A percentile compares a stretch with the other conserved stretches of the same genome.
Conservation (phyloP, 257 asterid genomes). For the Solanum chiquidenum region DNA sequence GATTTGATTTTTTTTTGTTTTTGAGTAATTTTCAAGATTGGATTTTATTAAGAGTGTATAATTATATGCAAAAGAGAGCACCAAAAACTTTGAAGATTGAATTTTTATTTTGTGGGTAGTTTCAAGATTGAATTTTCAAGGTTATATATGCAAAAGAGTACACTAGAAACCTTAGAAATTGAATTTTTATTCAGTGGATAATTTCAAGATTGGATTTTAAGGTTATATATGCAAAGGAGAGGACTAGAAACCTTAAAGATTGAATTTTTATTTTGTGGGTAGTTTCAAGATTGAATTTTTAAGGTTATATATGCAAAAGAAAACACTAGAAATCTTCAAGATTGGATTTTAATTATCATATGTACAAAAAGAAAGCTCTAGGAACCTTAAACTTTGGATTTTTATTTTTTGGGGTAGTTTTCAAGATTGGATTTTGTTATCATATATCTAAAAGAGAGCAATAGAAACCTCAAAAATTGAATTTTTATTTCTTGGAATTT, state of each 20-base stretch:
- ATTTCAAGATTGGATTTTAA: not conserved
- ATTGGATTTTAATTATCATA: not conserved
- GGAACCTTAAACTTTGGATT: not conserved
- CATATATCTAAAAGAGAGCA: not conserved
- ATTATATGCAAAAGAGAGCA: not conserved
- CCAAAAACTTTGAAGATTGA: not conserved
- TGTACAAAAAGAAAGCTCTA: not conserved
- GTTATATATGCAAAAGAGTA: not conserved
- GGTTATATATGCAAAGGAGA: not conserved
- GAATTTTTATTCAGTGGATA: not conserved
- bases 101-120: not conserved
- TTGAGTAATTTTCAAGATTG: not conserved
- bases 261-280: not conserved
- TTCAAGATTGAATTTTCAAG: not conserved
- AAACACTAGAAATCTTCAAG: not conserved
- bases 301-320: not conserved
- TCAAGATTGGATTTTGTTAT: not conserved
- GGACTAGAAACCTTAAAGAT: not conserved
- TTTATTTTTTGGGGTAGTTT: not conserved
- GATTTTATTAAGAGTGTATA: not conserved
- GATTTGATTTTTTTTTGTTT: not conserved
- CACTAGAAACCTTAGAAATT: not conserved
- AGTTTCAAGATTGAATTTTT: not conserved
- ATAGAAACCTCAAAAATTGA: not conserved
- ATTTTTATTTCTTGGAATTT: not conserved